These are phyloP conservation scores for Aspergillus niger DNA, from an alignment of 2,329 filamentous ascomycete species.

Conservation along the genomic window DNA sequence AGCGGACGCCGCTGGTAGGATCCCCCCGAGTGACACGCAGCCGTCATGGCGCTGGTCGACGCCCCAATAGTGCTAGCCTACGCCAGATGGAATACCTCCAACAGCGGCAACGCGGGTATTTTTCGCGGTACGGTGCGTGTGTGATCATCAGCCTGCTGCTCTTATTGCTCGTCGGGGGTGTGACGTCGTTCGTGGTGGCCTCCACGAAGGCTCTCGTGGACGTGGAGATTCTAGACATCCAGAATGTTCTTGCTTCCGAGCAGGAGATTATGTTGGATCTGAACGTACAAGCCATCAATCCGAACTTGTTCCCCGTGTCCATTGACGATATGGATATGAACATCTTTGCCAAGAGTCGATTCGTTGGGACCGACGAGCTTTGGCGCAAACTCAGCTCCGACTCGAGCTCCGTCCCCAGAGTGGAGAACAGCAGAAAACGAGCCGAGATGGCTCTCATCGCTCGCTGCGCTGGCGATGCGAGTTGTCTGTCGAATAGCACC, in stretches of 20 bases:
- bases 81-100: constrained; percentile 75
- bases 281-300: constrained; percentile 83
- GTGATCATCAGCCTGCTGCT: constrained; percentile 81
- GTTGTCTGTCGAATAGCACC: constrained; percentile 22
- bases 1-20: constrained; percentile 77
- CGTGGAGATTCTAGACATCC: constrained; percentile 76
- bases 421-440: constrained; percentile 37
- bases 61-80: constrained; percentile 58
- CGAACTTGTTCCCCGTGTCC: constrained; percentile 85
- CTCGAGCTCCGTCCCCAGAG: constrained; percentile 32
- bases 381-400: constrained; percentile 40
- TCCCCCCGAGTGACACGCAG: constrained; percentile 63
- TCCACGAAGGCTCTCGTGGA: constrained; percentile 83
- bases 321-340: constrained; percentile 86
- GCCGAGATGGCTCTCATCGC: constrained; percentile 33
- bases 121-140: constrained; percentile 79
- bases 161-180: constrained; percentile 77
- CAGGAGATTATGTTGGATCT: constrained; percentile 95
- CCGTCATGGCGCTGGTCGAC: constrained; percentile 50
- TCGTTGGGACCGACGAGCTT: constrained; percentile 65
- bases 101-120: constrained; percentile 65
- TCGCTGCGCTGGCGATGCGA: constrained; percentile 26
- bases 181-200: constrained; percentile 85
- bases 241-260: constrained; percentile 88
- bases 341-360: constrained; percentile 90